A percentile compares a stretch with the other conserved stretches of the same genome.
These are phyloP conservation scores for Phytopythium mirpurense DNA, from an alignment of 352 stramenopile species.

Conservation along the genomic window DNA sequence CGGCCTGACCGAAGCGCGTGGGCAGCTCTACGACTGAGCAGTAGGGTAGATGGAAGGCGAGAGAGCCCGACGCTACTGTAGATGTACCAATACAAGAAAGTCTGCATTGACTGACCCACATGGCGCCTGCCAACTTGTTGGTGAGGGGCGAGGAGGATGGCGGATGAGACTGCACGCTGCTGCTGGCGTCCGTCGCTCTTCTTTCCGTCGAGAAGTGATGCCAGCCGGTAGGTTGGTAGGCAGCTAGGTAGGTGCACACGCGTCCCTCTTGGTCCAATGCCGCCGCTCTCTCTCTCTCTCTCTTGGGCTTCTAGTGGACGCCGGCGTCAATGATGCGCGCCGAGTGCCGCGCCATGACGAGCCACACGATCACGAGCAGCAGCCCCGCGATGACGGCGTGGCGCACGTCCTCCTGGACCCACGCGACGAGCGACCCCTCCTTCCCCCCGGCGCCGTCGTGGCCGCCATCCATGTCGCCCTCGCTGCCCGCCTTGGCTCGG, in stretches of 20 bases:
- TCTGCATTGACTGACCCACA: constrained; percentile 2
- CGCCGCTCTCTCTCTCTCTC: not conserved
- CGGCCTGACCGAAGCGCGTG: not conserved
- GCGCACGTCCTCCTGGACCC: constrained; percentile 62
- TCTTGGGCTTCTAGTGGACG: constrained; percentile 6
- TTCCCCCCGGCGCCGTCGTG: constrained; percentile 36
- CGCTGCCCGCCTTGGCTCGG: too few relatives aligned
- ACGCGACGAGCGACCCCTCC: constrained; percentile 60
- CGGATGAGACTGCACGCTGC: too few relatives aligned
- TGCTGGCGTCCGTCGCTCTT: not conserved
- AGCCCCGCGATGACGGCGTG: constrained; percentile 55
- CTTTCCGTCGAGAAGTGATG: constrained; percentile 6
- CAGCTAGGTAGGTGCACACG: too few relatives aligned
- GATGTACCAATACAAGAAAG: constrained; percentile 6
- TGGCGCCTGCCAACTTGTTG: too few relatives aligned
- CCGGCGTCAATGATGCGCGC: constrained; percentile 10
- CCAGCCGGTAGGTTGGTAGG: too few relatives aligned
- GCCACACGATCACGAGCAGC: constrained; percentile 54
- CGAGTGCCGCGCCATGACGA: constrained; percentile 35
- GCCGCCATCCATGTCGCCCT: constrained; percentile 16
- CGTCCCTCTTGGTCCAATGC: not conserved
- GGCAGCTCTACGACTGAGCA: constrained; percentile 4
- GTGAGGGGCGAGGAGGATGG: too few relatives aligned
- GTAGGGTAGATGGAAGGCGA: too few relatives aligned
- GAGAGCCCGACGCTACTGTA: too few relatives aligned